Evolutionary conservation across 2,329 filamentous ascomycete genomes (phyloP).

Genomic region (Epichloe glyceriae): DNA sequence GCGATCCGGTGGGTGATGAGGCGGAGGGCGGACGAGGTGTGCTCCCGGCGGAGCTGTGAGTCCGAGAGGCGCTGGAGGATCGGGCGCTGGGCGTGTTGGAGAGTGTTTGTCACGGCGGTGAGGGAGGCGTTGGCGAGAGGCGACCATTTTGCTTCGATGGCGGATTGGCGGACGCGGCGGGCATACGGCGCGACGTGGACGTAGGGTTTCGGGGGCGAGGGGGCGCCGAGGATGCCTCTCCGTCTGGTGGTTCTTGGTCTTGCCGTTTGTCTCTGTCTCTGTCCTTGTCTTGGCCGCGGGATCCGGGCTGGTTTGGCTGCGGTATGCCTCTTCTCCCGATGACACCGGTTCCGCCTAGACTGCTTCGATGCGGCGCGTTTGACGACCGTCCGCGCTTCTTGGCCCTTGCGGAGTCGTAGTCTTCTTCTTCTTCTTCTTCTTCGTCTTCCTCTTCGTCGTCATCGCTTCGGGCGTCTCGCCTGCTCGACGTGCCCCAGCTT

Average conservation of each 20-base stretch:
- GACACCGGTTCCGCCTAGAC: neutral
- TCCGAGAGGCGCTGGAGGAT: conserved; percentile 44
- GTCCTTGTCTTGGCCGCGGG: neutral
- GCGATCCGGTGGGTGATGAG: conserved; percentile 42
- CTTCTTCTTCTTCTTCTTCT: conserved; percentile 1
- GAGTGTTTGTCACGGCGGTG: conserved; percentile 39
- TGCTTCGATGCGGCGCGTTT: neutral
- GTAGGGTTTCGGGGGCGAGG: conserved; percentile 26
- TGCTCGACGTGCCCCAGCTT: neutral
- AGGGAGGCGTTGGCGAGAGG: conserved; percentile 42
- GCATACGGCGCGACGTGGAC: conserved; percentile 38
- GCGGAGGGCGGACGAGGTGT: conserved; percentile 43
- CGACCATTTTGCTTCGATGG: conserved; percentile 57
- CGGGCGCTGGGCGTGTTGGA: conserved; percentile 47
- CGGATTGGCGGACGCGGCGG: conserved; percentile 44
- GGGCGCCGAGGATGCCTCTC: conserved; percentile 6
- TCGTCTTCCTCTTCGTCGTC: conserved; percentile 10
- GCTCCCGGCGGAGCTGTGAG: conserved; percentile 33
- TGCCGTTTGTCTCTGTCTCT: conserved; percentile 6
- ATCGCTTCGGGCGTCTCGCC: neutral
- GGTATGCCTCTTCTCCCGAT: conserved; percentile 6
- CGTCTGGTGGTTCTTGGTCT: conserved; percentile 6
- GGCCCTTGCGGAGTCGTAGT: neutral
- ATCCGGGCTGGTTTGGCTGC: conserved; percentile 3
- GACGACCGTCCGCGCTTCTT: neutral